phyloP scores from a whole-genome alignment of 2,329 filamentous ascomycete genomes.

The Aspergillus puulaauensis region DNA sequence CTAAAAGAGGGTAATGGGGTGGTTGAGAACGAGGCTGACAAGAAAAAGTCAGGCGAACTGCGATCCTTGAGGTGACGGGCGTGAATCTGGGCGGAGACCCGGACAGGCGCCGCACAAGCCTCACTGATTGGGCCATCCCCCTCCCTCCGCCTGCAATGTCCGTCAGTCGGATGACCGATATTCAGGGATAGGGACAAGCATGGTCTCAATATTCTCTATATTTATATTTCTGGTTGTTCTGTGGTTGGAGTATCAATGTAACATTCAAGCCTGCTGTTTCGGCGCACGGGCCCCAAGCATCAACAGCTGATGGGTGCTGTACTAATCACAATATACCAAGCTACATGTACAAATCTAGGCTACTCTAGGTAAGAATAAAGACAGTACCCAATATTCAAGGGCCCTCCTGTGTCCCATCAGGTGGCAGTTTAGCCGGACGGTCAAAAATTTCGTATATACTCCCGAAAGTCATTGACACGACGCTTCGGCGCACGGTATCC shows the following conservation, averaged over 20 bases:
- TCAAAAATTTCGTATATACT: neutral
- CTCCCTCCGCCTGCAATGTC: neutral
- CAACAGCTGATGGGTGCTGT: neutral
- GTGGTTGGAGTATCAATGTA: neutral
- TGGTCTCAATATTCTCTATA: neutral
- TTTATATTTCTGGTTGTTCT: neutral
- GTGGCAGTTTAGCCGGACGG: neutral
- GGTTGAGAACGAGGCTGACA: constrained; percentile 6
- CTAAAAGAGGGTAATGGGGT: constrained; percentile 1
- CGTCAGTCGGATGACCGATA: constrained; percentile 4
- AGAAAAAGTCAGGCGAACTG: constrained; percentile 12
- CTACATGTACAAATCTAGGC: constrained; percentile 1
- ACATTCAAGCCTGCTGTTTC: neutral
- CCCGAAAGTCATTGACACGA: neutral
- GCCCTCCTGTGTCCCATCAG: neutral
- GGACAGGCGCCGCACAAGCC: neutral
- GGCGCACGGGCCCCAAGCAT: neutral
- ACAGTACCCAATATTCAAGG: neutral
- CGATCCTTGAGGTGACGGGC: neutral
- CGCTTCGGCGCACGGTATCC: neutral
- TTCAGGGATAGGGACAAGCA: neutral
- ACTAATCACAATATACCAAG: neutral
- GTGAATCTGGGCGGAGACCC: constrained; percentile 1
- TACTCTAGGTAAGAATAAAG: neutral
- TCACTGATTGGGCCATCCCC: constrained; percentile 22